Base-by-base conservation (phyloP, 2,329 filamentous ascomycete genomes). In the Metarhizium sp. region DNA sequence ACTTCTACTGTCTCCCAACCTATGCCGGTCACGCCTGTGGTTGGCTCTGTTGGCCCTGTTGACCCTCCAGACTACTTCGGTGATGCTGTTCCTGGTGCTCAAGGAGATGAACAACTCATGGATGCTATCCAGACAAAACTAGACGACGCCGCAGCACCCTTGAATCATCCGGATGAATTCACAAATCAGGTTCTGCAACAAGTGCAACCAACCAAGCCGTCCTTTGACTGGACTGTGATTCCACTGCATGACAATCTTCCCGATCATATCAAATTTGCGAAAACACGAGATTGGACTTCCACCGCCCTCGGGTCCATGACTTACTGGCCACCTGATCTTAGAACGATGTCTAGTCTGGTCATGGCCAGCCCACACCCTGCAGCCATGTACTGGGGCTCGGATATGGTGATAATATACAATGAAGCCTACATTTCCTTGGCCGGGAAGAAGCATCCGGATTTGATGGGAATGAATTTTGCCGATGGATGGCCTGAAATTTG, bases 171-270 rank as follows among this genome's bases (percentile, higher is more conserved):
- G 4, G 73, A 75, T 48, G 72, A 73, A 25, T 75, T 75, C 38
- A 73, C 72, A 14, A 73, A 74, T 43, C 63, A 73, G 49, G 71
- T 74, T 2, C 64, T 73, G n/a, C 66, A 67, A 56, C 66, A 67
- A 56, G 25, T 55, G 11, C 60, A 61, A 43, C 59, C 57, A n/a
- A 55, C 50, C 48, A 57, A 52, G 46, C 53, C 55, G 6, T 56
- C 59, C 20, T 92, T 92, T 65, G 90, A 95, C 68, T 94, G 90
- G 90, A 94, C 89, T 4, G 79, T 83, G 54, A 76, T 92, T 51
- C 81, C 86, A 1, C 52, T 86, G 13, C 80, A 80, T 4, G 73
- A 83, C 14, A 78, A 77, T 30, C 75, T 92, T 45, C 85, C 87
- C 2, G 72, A 77, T 8, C 89, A 94, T 65, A 86, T 92, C 50